Evolutionary conservation across 2,329 filamentous ascomycete genomes (phyloP).

Genomic region (Xylaria sp.): DNA sequence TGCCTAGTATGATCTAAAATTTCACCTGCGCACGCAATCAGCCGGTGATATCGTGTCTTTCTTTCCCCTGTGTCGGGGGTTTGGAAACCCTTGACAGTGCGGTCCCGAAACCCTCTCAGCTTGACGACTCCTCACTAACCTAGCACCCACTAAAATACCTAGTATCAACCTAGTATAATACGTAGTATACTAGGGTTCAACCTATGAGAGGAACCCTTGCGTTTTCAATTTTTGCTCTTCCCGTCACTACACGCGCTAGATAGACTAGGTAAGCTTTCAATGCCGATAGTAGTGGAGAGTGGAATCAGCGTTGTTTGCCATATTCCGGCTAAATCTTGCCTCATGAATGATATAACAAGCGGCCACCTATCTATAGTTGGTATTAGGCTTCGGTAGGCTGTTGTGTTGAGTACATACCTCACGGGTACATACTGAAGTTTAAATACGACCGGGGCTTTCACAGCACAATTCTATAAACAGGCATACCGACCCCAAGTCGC

Average conservation of each 20-base stretch:
- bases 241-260: not conserved
- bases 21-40: constrained; percentile 34
- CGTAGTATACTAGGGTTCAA: not conserved
- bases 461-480: not conserved
- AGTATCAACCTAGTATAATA: not conserved
- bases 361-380: not conserved
- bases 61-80: constrained; percentile 9
- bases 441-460: not conserved
- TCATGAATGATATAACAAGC: constrained; percentile 6
- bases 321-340: constrained; percentile 35
- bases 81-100: constrained; percentile 22
- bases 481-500: constrained; percentile 7
- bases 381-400: not conserved
- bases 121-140: constrained; percentile 18
- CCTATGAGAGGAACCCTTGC: constrained; percentile 3
- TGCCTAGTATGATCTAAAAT: constrained; percentile 9
- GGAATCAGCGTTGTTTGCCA: constrained; percentile 22
- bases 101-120: constrained; percentile 25
- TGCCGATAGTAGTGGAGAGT: constrained; percentile 29
- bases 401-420: not conserved
- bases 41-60: constrained; percentile 31
- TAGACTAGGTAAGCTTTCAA: constrained; percentile 14
- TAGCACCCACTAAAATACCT: constrained; percentile 14
- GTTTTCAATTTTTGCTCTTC: constrained; percentile 5
- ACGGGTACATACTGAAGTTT: not conserved